A percentile compares a stretch with the other conserved stretches of the same genome.
These are phyloP conservation scores for Cicer judaicum DNA, from an alignment of 306 rosid genomes.

Conservation along the genomic window DNA sequence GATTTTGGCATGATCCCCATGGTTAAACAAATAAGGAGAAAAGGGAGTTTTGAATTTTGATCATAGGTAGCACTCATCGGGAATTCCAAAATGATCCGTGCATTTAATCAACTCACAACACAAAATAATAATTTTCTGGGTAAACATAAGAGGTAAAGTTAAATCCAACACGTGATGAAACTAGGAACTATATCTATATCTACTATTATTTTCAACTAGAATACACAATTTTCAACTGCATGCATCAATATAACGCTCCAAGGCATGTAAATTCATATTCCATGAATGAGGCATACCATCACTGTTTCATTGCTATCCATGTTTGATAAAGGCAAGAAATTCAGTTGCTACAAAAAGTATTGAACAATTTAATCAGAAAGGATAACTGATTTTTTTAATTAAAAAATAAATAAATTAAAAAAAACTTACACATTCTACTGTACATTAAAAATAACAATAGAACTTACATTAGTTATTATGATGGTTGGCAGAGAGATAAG, in stretches of 20 bases:
- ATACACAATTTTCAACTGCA: slow-evolving; percentile 25
- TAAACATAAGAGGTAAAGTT: neutral
- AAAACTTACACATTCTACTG: slow-evolving; percentile 11
- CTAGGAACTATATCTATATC: slow-evolving; percentile 29
- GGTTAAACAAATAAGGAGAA: neutral
- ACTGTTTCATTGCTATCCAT: slow-evolving; percentile 12
- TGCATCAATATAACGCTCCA: slow-evolving; percentile 23
- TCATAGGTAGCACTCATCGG: neutral
- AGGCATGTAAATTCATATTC: slow-evolving; percentile 24
- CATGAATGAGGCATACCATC: neutral
- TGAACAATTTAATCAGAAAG: slow-evolving; percentile 22
- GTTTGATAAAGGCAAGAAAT: slow-evolving; percentile 8
- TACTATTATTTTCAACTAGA: slow-evolving; percentile 5
- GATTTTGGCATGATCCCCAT: neutral
- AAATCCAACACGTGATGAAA: slow-evolving; percentile 36
- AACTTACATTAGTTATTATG: slow-evolving; percentile 61
- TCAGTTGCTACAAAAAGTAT: slow-evolving; percentile 1
- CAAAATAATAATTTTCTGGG: slow-evolving; percentile 1
- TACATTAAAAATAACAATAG: neutral
- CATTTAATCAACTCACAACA: slow-evolving; percentile 23
- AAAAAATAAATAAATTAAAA: too few species aligned
- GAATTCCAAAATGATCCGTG: slow-evolving; percentile 6
- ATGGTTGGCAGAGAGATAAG: slow-evolving; percentile 62
- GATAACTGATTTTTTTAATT: slow-evolving; percentile 10
- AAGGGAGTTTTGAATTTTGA: neutral